Evolutionary conservation across 371 early-diverging fungal genomes (phyloP), one percentile per base, ranked within the genome.

Genomic region (Syncephalastrum contaminatum): DNA sequence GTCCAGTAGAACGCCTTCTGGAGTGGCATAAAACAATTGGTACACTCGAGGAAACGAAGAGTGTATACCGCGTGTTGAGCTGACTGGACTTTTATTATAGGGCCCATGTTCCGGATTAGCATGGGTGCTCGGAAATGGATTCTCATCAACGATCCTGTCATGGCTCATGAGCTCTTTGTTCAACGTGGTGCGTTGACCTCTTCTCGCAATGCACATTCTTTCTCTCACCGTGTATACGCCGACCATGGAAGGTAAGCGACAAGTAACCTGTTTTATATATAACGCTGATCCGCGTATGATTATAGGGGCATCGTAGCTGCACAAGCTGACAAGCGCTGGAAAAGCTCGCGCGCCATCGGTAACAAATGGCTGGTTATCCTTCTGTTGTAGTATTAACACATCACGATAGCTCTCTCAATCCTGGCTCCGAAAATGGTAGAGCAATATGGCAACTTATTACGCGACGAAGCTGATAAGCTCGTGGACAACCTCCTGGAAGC

Each of bases 121-220:
- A 51, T 65, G 48, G 66, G 66, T 22, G 57, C 48, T n/a, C 51
- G 50, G 16, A 25, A 24, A 16, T 53, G 48, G 43, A 54, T 65
- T 24, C 21, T 57, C 21, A 60, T 65, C 36, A 44, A 50, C 6
- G 66, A 65, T 39, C 54, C 66, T 20, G 14, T 36, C 16, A 24
- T 61, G 15, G 66, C 66, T 4, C 66, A 65, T 51, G 58, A 60
- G 8, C 45, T 65, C 4, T 58, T 65, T 56, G 57, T 54, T 16
- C 48, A 30, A 4, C 22, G 36, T 8, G 63, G 63, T 10, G 40
- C 27, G 2, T 8, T 20, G 14, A 58, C 63, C 1, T 63, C 63
- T 2, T 53, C 63, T 14, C 43, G 63, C 18, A 18, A 51, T n/a
- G 13, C 48, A 4, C 46, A 54, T 42, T 51, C 51, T 15, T 64